phyloP scores from a whole-genome alignment of 179 eudicot genomes.

The Carnegiea gigantea region DNA sequence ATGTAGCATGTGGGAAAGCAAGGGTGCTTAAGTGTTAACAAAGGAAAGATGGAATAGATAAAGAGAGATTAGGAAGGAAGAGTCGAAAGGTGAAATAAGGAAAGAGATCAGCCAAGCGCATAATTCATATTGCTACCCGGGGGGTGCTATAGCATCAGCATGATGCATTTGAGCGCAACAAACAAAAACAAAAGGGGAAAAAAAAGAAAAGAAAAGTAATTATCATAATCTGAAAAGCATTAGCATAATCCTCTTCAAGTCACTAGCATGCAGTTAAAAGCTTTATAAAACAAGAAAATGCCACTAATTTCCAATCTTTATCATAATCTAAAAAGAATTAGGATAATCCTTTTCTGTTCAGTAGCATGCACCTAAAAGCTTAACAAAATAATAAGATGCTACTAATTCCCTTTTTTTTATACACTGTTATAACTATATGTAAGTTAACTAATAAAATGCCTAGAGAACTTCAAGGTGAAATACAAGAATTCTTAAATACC shows the following conservation, averaged over 20 bases:
- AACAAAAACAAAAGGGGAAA: too few species aligned
- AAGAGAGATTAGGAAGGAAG: background rate
- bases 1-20: background rate
- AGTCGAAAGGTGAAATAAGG: background rate
- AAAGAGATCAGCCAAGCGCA: background rate
- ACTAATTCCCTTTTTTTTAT: background rate
- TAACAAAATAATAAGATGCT: background rate
- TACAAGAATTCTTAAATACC: background rate
- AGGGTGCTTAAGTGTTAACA: background rate
- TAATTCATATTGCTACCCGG: background rate
- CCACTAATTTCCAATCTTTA: background rate
- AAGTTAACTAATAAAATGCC: background rate
- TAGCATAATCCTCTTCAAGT: background rate
- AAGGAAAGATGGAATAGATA: background rate
- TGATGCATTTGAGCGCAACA: background rate
- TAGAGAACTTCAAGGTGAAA: background rate
- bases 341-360: background rate
- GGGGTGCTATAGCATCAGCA: background rate
- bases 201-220: background rate
- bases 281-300: background rate
- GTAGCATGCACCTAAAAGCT: background rate
- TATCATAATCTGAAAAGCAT: constrained; percentile 1
- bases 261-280: background rate
- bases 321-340: background rate
- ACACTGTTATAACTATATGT: background rate